Evolutionary conservation across 306 rosid genomes (phyloP), one percentile per base, ranked within the genome.

Genomic region (Fagus sylvatica): DNA sequence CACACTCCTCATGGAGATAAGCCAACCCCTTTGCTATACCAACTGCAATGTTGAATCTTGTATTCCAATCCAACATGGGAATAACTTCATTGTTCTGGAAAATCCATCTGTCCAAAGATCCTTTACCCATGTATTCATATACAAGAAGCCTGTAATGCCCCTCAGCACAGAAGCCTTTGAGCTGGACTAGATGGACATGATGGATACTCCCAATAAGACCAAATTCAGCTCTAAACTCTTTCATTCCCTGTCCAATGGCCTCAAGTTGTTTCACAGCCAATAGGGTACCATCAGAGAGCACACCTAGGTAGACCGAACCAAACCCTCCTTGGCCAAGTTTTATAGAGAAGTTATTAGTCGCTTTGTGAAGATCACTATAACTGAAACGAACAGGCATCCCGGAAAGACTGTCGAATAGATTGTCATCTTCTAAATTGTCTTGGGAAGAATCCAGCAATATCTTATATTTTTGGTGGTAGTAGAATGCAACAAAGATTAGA

Each of bases 21-120:
- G 85, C 87, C 53, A 84, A 22, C 3, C 76, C 85, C 59, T 78
- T 80, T 66, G 82, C 85, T 4, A 65, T 84, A 36, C 88, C 82
- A 60, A 84, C 17, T 16, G 85, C 85, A 64, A 84, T 80, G 69
- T 65, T 77, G 78, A 84, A 80, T 74, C 88, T 77, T 53, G 83
- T 74, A 28, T 80, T 42, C 88, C 85, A 84, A 80, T 84, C 80
- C 75, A 80, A 36, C 8, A 13, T 53, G 4, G 9, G 53, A 42
- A 42, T 77, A 10, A 64, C 72, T 40, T 70, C 78, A 49, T 73
- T 78, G 46, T 51, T 61, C 19, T 76, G 72, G 59, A 81, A 75
- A 74, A 92, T 88, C 91, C 93, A 92, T 72, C 83, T 90, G 81
- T 90, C 92, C 65, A 92, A 78, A 9, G 97, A 88, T 13, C 97